phyloP scores from a whole-genome alignment of 2,329 filamentous ascomycete genomes.

The Colletotrichum sp. region DNA sequence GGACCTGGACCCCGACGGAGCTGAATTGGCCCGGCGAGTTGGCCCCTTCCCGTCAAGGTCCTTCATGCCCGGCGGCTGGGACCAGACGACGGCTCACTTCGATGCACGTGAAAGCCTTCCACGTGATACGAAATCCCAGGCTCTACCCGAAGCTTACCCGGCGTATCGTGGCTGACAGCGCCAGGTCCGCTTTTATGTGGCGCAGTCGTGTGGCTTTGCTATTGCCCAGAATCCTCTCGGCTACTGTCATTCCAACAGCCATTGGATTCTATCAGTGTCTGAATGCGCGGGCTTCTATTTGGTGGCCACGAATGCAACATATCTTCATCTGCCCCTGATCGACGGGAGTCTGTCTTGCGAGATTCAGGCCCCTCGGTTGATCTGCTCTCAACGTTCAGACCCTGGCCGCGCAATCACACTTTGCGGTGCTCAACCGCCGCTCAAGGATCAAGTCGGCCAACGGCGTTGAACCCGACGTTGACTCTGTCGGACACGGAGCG shows the following conservation, averaged over 20 bases:
- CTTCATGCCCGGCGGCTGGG: neutral
- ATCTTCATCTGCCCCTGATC: neutral
- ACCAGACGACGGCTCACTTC: neutral
- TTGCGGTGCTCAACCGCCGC: neutral
- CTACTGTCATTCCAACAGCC: neutral
- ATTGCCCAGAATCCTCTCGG: neutral
- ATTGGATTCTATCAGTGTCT: neutral
- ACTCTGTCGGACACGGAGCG: neutral
- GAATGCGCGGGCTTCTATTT: neutral
- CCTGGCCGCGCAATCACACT: neutral
- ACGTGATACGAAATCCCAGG: neutral
- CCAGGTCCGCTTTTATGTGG: neutral
- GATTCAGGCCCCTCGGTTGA: neutral
- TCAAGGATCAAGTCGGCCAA: neutral
- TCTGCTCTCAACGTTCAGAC: neutral
- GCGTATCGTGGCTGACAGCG: neutral
- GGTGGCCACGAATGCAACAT: neutral
- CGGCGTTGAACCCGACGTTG: neutral
- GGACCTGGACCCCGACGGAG: conserved; percentile 3
- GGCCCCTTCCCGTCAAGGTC: neutral
- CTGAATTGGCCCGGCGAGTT: conserved; percentile 4
- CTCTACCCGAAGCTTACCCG: neutral
- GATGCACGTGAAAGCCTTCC: neutral
- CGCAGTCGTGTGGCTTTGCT: neutral
- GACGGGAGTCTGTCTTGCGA: neutral